Base-by-base conservation (phyloP, 139 green algal genomes). In the Zygnema cylindricum region DNA sequence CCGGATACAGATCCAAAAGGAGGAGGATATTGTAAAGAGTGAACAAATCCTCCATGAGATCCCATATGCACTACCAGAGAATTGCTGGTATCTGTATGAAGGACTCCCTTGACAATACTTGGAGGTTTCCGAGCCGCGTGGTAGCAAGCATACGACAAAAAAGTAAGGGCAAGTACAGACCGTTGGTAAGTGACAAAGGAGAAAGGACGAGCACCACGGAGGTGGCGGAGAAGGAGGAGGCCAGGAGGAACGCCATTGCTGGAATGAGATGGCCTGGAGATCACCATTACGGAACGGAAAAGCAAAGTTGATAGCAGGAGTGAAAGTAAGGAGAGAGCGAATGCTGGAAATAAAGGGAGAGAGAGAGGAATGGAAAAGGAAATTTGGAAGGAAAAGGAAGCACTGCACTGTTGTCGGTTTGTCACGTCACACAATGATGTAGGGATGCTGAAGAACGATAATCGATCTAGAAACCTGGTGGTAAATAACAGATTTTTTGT, bases 121-220 rank as follows among this genome's bases (percentile, higher is more conserved):
- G 96, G 95, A 0, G 97, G 96, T 84, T 98, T 98, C 23, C 97
- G 93, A 0, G 94, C 95, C 39, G 95, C 95, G 90, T 99, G 97
- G 82, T 96, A 99, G n/a, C 93, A 90, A 23, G 92, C 91, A 90
- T 99, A 99, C 73, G 93, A 95, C 7, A 98, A 49, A 90, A 99
- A 99, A 0, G 96, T 98, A 0, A 98, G 73, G 0, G 95, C 42
- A 0, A 99, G 93, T n/a, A 96, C 96, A 11, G 78, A 35, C 21
- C 23, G n/a, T 69, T 92, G 83, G 63, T 92, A 87, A 16, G 81
- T n/a, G n/a, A 30, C 11, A 79, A 73, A 90, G 32, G 49, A 63
- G 16, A 63, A 63, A 63, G 7, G 49, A 25, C 7, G 16, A 63
- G 7, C 16, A 63, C 49, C 7, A 16, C 49, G 49, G 7, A 16